A percentile compares a stretch with the other conserved stretches of the same genome.
Conservation (phyloP, 73 alveolate species). For the Tetrahymena borealis region DNA sequence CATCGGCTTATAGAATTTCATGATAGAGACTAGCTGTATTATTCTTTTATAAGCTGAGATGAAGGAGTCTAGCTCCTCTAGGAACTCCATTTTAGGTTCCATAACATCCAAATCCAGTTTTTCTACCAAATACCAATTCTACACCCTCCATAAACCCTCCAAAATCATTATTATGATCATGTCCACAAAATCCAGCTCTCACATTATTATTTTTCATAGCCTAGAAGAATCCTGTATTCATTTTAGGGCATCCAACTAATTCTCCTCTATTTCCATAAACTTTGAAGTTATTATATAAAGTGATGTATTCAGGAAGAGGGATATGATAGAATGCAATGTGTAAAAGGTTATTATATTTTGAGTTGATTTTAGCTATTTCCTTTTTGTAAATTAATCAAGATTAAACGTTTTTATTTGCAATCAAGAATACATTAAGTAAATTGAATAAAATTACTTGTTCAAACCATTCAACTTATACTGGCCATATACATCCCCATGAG, state of each 20-base stretch:
- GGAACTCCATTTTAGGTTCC: slow-evolving; percentile 1
- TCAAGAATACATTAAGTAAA: too few relatives aligned
- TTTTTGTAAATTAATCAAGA: too few relatives aligned
- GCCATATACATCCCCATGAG: slow-evolving; percentile 47
- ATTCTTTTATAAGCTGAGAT: neutral
- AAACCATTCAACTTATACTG: slow-evolving; percentile 48
- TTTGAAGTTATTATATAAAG: slow-evolving; percentile 4
- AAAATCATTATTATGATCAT: slow-evolving; percentile 52
- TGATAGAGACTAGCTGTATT: neutral
- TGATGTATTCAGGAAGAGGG: slow-evolving; percentile 45
- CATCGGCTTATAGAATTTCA: neutral
- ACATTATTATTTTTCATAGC: slow-evolving; percentile 30
- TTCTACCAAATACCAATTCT: slow-evolving; percentile 48
- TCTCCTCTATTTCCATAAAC: slow-evolving; percentile 44
- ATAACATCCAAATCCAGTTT: slow-evolving; percentile 50
- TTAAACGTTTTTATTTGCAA: too few relatives aligned
- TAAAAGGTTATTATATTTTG: neutral
- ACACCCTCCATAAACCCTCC: slow-evolving; percentile 28
- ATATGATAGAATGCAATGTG: slow-evolving; percentile 44
- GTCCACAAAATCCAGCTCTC: slow-evolving; percentile 41
- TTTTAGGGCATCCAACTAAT: slow-evolving; percentile 27
- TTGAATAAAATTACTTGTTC: neutral
- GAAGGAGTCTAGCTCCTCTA: neutral
- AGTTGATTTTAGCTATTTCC: neutral
- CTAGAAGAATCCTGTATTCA: slow-evolving; percentile 45